Base-by-base conservation (phyloP, 1,284 basidiomycete genomes). In the Tausonia pullulans region DNA sequence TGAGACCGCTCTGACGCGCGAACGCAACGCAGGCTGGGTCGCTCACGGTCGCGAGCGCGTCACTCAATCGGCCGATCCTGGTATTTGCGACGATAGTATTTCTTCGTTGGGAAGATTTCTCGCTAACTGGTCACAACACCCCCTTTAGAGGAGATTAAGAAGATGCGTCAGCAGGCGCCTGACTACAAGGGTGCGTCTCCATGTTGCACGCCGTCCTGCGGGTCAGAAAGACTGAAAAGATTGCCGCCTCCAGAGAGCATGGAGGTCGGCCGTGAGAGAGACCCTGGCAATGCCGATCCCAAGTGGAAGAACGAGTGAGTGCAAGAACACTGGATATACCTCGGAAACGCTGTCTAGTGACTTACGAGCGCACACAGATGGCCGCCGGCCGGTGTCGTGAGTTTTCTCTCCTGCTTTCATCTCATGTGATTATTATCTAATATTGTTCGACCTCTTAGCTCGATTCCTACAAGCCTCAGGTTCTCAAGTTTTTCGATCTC, bases 251-350 rank as follows among this genome's bases (percentile, higher is more conserved):
- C 27, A 27, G 88, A 91, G 74, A 80, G 82, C 13, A 88, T 91
- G 83, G 89, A 92, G 74, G 90, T 91, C 63, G 88, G 88, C 27
- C 80, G 85, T 43, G 87, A 90, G 67, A 87, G 84, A 83, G 87
- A 87, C 69, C 55, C 57, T 5, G 62, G 78, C 80, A 44, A 79
- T 75, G 46, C 87, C 83, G 84, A 84, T 81, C 64, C 70, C 3
- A 69, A 67, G 11, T 73, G 69, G 68, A 67, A 68, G 74, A 92
- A 92, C 74, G 80, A 81, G 69, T 92, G 27, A 27, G 27, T 27
- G 27, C 27, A 27, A 27, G 27, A 27, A 27, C 27, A 27, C 27
- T 27, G 27, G 2, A 27, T 27, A 27, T 27, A 2, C 27, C 27
- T 27, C 27, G 2, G 27, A 27, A 27, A 27, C 27, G 27, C 27